A percentile compares a stretch with the other conserved stretches of the same genome.
These are phyloP conservation scores for Maudiozyma barnettii DNA, from an alignment of 805 yeast species.

Conservation along the genomic window DNA sequence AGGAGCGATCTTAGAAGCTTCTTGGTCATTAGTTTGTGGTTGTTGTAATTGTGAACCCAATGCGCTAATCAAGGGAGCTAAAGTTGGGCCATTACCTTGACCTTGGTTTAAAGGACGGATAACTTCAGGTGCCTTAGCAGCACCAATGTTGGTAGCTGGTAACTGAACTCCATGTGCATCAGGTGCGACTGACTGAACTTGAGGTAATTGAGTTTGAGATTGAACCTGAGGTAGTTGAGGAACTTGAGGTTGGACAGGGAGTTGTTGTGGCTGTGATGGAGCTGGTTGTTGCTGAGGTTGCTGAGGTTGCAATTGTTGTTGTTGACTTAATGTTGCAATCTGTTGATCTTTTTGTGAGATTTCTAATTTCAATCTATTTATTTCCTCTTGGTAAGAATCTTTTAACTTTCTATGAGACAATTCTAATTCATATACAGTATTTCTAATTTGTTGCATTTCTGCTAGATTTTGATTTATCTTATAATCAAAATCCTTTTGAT, in stretches of 20 bases:
- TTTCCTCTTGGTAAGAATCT: constrained; percentile 92
- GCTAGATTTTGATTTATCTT: constrained; percentile 85
- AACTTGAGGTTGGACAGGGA: constrained; percentile 11
- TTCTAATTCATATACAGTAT: constrained; percentile 88
- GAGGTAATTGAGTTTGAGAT: constrained; percentile 3
- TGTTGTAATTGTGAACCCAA: constrained; percentile 10
- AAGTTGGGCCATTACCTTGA: constrained; percentile 8
- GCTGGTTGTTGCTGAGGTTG: constrained; percentile 16
- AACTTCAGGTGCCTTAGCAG: not conserved
- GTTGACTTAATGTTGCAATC: constrained; percentile 35
- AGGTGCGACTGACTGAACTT: constrained; percentile 4
- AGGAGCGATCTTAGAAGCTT: not conserved
- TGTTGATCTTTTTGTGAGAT: constrained; percentile 71
- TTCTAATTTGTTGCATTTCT: constrained; percentile 89
- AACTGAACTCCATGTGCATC: constrained; percentile 10
- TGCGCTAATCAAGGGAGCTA: constrained; percentile 12
- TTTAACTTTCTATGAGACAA: constrained; percentile 90
- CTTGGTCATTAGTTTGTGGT: not conserved
- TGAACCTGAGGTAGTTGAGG: constrained; percentile 1
- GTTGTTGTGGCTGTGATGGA: constrained; percentile 19
- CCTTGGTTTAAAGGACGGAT: constrained; percentile 1
- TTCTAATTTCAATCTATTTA: constrained; percentile 73
- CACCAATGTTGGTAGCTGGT: constrained; percentile 2
- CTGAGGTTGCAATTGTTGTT: constrained; percentile 28
- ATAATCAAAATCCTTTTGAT: constrained; percentile 81